Percentiles rank a stretch among this genome's conserved stretches.
phyloP scores from a whole-genome alignment of 78 protist species.

The Dictyostelium citrinum region DNA sequence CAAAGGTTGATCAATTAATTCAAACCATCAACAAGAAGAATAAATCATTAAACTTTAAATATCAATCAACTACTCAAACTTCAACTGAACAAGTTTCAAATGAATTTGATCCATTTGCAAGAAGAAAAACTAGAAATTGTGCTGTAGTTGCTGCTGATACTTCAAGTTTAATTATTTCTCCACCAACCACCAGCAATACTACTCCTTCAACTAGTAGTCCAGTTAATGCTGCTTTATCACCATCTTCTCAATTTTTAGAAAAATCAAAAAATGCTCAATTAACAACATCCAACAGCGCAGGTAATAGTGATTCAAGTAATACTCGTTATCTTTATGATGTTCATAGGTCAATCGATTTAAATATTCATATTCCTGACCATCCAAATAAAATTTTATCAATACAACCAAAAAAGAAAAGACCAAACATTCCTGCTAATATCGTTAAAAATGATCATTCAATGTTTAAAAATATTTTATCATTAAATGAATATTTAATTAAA shows the following conservation, averaged over 20 bases:
- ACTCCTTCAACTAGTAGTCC: not conserved
- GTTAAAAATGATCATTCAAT: not conserved
- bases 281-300: not conserved
- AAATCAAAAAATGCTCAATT: not conserved
- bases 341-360: slow-evolving; percentile 14
- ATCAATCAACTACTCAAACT: not conserved
- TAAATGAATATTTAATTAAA: not conserved
- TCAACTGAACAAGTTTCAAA: not conserved
- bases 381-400: not conserved
- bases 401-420: slow-evolving; percentile 35
- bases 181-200: not conserved
- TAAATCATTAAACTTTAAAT: slow-evolving; percentile 25
- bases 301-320: not conserved
- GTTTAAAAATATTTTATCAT: slow-evolving; percentile 1
- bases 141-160: slow-evolving; percentile 38
- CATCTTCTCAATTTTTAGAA: not conserved
- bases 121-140: slow-evolving; percentile 35
- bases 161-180: not conserved
- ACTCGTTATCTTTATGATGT: not conserved
- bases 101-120: slow-evolving; percentile 55
- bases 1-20: not conserved
- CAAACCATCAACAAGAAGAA: slow-evolving; percentile 25
- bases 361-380: slow-evolving; percentile 27
- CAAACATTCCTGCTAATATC: not conserved
- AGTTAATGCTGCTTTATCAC: not conserved